Evolutionary conservation across 2,329 filamentous ascomycete species (phyloP).

Genomic region (Penicillium sp.): DNA sequence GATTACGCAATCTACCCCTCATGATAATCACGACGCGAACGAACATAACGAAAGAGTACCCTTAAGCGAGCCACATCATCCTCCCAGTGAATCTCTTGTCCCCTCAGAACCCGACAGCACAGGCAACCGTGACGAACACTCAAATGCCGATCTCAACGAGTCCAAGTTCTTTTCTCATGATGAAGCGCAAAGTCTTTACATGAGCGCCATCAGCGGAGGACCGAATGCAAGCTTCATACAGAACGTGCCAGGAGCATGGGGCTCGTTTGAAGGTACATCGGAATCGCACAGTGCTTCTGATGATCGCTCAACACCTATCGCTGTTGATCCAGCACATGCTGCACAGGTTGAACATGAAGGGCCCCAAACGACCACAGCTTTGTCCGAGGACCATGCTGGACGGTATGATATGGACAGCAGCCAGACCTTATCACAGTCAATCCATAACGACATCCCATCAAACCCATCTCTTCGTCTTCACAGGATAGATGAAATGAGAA

Average conservation of each 20-base stretch:
- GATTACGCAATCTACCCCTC: not conserved
- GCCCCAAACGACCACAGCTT: constrained; percentile 31
- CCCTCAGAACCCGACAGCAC: constrained; percentile 27
- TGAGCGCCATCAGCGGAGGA: constrained; percentile 54
- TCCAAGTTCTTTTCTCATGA: constrained; percentile 49
- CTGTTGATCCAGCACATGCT: not conserved
- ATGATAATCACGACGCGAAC: not conserved
- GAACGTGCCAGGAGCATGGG: constrained; percentile 45
- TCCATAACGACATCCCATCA: constrained; percentile 16
- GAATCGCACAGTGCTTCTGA: not conserved
- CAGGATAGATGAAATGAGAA: constrained; percentile 30
- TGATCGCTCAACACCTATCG: not conserved
- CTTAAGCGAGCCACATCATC: constrained; percentile 3
- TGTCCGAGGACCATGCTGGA: constrained; percentile 15
- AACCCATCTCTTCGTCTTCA: constrained; percentile 17
- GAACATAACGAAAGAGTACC: constrained; percentile 4
- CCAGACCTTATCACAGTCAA: constrained; percentile 10
- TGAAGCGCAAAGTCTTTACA: constrained; percentile 51
- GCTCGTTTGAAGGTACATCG: constrained; percentile 26
- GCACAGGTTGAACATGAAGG: constrained; percentile 17
- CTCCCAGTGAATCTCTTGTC: constrained; percentile 15
- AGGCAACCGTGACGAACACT: constrained; percentile 22
- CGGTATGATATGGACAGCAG: constrained; percentile 9
- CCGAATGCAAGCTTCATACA: constrained; percentile 29
- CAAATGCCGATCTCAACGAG: constrained; percentile 42